phyloP scores from a whole-genome alignment of 108 stramenopile genomes.

The Nannochloropsis gaditana region DNA sequence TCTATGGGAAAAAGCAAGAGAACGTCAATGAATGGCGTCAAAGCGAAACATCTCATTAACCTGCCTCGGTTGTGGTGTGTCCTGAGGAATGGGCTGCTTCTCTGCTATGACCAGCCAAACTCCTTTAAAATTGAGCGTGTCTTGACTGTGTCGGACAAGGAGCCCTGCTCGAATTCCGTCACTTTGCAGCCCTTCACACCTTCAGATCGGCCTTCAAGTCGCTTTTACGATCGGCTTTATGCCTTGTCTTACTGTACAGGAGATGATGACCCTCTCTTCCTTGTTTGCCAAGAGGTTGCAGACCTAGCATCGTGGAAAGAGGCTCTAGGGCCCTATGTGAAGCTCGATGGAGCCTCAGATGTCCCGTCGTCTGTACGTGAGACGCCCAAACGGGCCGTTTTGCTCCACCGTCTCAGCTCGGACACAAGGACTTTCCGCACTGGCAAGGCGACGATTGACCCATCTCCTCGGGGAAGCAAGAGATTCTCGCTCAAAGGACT shows the following conservation, averaged over 20 bases:
- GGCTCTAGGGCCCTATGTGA: constrained; percentile 2
- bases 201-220: neutral
- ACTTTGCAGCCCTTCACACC: neutral
- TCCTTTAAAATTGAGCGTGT: neutral
- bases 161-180: neutral
- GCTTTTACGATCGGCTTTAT: neutral
- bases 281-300: neutral
- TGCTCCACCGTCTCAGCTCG: neutral
- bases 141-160: neutral
- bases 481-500: constrained; percentile 2
- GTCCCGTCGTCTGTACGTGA: neutral
- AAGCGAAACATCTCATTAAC: neutral
- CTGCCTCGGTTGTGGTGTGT: neutral
- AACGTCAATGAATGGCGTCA: neutral
- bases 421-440: neutral
- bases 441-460: neutral
- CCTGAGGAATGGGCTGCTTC: neutral
- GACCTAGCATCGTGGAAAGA: neutral
- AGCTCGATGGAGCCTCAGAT: neutral
- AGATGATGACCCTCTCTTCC: neutral
- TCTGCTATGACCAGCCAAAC: neutral
- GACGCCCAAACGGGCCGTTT: neutral
- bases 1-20: neutral
- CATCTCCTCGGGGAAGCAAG: neutral
- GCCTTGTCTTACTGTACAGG: neutral